Evolutionary conservation across 805 yeast species (phyloP), one percentile per base, ranked within the genome.

Genomic region (Saturnispora saitoi): DNA sequence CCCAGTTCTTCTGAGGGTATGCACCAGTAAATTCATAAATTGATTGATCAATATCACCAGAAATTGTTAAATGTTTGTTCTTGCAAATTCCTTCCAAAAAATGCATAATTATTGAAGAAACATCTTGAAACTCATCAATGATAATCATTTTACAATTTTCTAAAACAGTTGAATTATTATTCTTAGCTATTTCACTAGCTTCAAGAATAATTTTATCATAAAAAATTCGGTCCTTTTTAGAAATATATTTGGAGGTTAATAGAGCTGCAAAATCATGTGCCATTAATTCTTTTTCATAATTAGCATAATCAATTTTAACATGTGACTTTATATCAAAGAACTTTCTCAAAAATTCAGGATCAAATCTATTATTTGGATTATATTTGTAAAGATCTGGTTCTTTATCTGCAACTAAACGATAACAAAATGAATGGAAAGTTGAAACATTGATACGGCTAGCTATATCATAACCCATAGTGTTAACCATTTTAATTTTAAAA

Each of bases 61-160:
- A 83, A 17, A 84, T 61, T 1, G 82, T 73, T 32, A 85, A 56
- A 59, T 84, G 89, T 47, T 76, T 71, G 2, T 56, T 55, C 7
- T 50, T 50, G 0, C 70, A 53, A 2, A 77, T 63, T 1, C 68
- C 58, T 4, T 61, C 58, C 4, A 81, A 63, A 2, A 83, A 59
- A 17, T 70, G 69, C 24, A 76, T 56, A 19, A 83, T 63, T 9
- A 68, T 69, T 0, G 75, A 73, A 52, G 80, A 76, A 59, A 83
- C 70, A 61, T 85, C 91, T 59, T 85, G 91, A 57, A 80, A 81
- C 59, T 85, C 91, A 64, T 85, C 91, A 11, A 84, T 79, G 1
- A 85, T 61, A 6, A 52, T 46, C 32, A 50, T 42, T 31, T 52
- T 52, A 17, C 38, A 20, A 4, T 29, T 19, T 4, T 38, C 24